phyloP scores from a whole-genome alignment of 768 basidiomycete genomes.

The Tubosaeta sp. region DNA sequence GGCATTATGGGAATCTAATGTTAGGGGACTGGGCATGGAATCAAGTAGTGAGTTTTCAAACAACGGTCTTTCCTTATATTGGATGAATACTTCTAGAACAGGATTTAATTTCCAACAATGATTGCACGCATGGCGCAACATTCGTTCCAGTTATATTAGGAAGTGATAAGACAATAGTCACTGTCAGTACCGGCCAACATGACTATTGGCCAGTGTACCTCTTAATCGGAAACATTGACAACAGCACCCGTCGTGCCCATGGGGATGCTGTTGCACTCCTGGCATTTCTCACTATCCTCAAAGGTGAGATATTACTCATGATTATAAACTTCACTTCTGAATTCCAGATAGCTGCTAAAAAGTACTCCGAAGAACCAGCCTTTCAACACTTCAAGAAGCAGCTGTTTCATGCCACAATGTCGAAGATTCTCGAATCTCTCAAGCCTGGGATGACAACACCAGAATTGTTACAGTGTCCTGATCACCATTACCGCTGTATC shows the following conservation, averaged over 20 bases:
- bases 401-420: slow-evolving; percentile 30
- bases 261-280: slow-evolving; percentile 9
- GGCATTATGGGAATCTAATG: not conserved
- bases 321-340: too few species aligned
- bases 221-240: slow-evolving; percentile 15
- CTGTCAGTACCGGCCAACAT: slow-evolving; percentile 16
- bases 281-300: slow-evolving; percentile 29
- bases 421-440: not conserved
- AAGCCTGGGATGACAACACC: slow-evolving; percentile 26
- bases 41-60: slow-evolving; percentile 1
- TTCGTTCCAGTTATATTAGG: slow-evolving; percentile 15
- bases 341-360: too few species aligned
- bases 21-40: slow-evolving; percentile 11
- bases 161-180: slow-evolving; percentile 16
- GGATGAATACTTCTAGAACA: slow-evolving; percentile 5
- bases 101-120: slow-evolving; percentile 20
- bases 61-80: not conserved
- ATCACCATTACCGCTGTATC: slow-evolving; percentile 14
- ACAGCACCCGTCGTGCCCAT: slow-evolving; percentile 9
- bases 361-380: not conserved
- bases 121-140: slow-evolving; percentile 16
- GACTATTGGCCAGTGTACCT: slow-evolving; percentile 18
- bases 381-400: slow-evolving; percentile 30
- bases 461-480: slow-evolving; percentile 20
- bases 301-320: slow-evolving; percentile 9